A percentile compares a stretch with the other conserved stretches of the same genome.
phyloP scores from a whole-genome alignment of 1,284 basidiomycete genomes.

The Ceratobasidium papillatum region DNA sequence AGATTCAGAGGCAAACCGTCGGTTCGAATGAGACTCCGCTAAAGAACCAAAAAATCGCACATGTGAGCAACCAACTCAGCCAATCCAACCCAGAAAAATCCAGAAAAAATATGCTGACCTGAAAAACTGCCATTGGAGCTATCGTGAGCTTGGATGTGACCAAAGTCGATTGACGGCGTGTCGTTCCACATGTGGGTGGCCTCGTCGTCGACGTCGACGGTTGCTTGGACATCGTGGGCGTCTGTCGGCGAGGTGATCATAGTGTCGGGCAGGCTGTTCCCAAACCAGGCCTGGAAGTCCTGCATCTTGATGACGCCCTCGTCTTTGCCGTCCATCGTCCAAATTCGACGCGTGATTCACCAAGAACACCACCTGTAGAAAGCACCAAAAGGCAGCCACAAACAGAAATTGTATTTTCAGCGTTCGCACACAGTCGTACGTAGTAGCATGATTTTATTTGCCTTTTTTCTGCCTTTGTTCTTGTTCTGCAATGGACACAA shows the following conservation, averaged over 20 bases:
- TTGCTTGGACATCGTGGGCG: constrained; percentile 11
- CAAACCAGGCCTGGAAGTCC: constrained; percentile 35
- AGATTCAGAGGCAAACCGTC: not conserved
- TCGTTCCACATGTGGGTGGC: constrained; percentile 29
- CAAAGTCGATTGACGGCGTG: constrained; percentile 7
- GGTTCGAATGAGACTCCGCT: constrained; percentile 15
- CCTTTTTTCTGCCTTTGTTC: constrained; percentile 27
- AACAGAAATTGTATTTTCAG: constrained; percentile 18
- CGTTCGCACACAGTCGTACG: constrained; percentile 10
- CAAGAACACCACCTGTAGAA: not conserved
- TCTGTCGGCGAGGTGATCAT: constrained; percentile 24
- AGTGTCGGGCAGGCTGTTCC: not conserved
- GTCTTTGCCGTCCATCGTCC: constrained; percentile 27
- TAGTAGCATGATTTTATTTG: constrained; percentile 31
- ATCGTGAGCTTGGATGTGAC: not conserved
- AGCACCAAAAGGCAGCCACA: not conserved
- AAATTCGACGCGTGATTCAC: constrained; percentile 14
- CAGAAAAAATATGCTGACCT: not conserved
- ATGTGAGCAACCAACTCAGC: constrained; percentile 8
- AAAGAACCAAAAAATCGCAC: not conserved
- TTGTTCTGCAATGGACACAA: constrained; percentile 13
- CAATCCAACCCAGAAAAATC: not conserved
- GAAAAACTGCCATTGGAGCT: not conserved
- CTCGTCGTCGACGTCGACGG: constrained; percentile 23
- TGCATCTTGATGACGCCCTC: constrained; percentile 16